A percentile compares a stretch with the other conserved stretches of the same genome.
Conservation (phyloP, 78 protist genomes). For the Dictyostelium firmibasis region DNA sequence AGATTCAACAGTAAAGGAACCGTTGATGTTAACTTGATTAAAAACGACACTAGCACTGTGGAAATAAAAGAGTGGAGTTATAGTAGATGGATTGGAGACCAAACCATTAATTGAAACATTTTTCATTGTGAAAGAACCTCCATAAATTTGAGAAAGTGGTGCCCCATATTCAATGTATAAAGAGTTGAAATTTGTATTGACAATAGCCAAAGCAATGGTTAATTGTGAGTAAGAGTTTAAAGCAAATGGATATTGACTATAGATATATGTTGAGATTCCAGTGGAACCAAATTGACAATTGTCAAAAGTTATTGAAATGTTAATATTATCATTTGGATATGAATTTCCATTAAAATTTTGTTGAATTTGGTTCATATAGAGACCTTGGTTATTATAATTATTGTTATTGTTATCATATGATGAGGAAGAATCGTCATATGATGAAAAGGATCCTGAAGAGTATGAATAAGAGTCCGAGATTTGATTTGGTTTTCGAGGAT, state of each 20-base stretch:
- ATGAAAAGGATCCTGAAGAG: too few species aligned
- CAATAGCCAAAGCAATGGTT: background rate
- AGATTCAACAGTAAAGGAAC: background rate
- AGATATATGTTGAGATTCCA: background rate
- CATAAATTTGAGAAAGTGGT: background rate
- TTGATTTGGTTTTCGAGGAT: too few species aligned
- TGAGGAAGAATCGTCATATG: too few species aligned
- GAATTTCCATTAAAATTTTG: background rate
- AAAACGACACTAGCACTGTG: background rate
- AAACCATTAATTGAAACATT: background rate
- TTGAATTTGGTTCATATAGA: background rate
- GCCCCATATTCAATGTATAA: background rate
- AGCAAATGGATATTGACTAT: background rate
- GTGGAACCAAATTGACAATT: background rate
- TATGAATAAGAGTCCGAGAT: too few species aligned
- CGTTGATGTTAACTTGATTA: background rate
- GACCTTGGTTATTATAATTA: background rate
- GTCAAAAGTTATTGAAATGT: background rate
- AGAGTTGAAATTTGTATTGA: background rate
- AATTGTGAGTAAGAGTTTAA: background rate
- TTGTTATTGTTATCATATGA: background rate
- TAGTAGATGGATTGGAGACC: too few species aligned
- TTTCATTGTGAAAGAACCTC: background rate
- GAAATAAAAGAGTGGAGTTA: background rate
- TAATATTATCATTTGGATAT: background rate